Conservation (phyloP, 306 rosid genomes). For the Hippophae tibetana region DNA sequence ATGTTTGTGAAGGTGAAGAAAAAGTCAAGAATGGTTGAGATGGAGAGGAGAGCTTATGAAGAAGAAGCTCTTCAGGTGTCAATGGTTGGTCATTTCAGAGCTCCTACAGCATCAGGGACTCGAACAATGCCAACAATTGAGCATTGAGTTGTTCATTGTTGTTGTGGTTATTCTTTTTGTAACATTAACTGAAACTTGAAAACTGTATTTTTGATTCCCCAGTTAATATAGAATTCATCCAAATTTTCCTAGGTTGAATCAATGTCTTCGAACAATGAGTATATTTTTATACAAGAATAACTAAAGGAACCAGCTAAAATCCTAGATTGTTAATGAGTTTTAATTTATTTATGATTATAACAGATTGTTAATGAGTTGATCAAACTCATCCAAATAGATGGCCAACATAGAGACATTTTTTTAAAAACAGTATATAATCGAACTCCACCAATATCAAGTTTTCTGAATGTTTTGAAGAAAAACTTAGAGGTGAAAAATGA, state of each 20-base stretch:
- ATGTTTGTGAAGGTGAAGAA: slow-evolving; percentile 90
- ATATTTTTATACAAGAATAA: too few relatives aligned
- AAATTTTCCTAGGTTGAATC: neutral
- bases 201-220: slow-evolving; percentile 3
- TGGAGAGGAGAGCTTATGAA: slow-evolving; percentile 87
- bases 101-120: slow-evolving; percentile 67
- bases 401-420: too few relatives aligned
- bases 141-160: slow-evolving; percentile 22
- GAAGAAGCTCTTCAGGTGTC: slow-evolving; percentile 96
- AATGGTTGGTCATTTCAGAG: slow-evolving; percentile 94
- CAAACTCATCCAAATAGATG: too few relatives aligned
- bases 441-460: too few relatives aligned
- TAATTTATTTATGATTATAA: too few relatives aligned
- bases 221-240: slow-evolving; percentile 13
- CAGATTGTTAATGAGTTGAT: too few relatives aligned
- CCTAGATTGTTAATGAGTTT: too few relatives aligned
- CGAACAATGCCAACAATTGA: slow-evolving; percentile 59
- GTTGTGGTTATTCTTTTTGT: slow-evolving; percentile 25
- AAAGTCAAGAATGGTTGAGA: slow-evolving; percentile 68
- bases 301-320: too few relatives aligned
- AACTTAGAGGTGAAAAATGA: too few relatives aligned
- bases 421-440: too few relatives aligned
- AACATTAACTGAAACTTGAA: slow-evolving; percentile 24
- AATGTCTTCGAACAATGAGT: neutral
- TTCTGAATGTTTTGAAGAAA: too few relatives aligned